Conservation (phyloP, 2,329 filamentous ascomycete species). For the Xenoacremonium recifei region DNA sequence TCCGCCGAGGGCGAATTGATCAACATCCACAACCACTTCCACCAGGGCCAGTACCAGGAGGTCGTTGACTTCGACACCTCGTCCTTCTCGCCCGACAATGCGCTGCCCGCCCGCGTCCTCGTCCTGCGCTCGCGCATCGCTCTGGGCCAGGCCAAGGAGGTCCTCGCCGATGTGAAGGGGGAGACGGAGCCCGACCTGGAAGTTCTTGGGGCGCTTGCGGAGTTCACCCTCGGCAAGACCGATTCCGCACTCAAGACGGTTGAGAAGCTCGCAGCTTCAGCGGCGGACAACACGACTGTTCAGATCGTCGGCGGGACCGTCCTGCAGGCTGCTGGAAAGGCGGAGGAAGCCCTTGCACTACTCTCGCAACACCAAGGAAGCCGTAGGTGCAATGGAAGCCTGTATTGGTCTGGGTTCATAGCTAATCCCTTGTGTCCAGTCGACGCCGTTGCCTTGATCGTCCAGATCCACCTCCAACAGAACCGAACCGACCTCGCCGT, state of each 20-base stretch:
- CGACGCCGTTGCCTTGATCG: constrained; percentile 79
- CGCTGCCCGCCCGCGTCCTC: constrained; percentile 72
- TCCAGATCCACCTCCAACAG: constrained; percentile 89
- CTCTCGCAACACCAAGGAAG: constrained; percentile 83
- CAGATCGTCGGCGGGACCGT: constrained; percentile 82
- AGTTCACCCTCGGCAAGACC: constrained; percentile 58
- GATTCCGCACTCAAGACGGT: constrained; percentile 62
- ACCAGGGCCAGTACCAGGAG: constrained; percentile 80
- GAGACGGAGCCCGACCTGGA: constrained; percentile 69
- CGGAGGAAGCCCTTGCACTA: constrained; percentile 80
- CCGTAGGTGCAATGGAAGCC: constrained; percentile 52
- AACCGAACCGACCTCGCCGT: constrained; percentile 88
- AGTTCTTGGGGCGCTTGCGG: constrained; percentile 75
- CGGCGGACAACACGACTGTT: constrained; percentile 73
- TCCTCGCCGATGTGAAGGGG: constrained; percentile 66
- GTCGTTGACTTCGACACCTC: constrained; percentile 84
- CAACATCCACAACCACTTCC: constrained; percentile 69
- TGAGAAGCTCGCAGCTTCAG: constrained; percentile 65
- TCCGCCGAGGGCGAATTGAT: constrained; percentile 70
- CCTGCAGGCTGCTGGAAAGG: constrained; percentile 74
- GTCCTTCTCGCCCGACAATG: constrained; percentile 75
- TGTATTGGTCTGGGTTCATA: constrained; percentile 5
- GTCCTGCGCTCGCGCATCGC: constrained; percentile 81
- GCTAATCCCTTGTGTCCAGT: constrained; percentile 41
- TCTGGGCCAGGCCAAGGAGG: constrained; percentile 72